A percentile compares a stretch with the other conserved stretches of the same genome.
phyloP scores from a whole-genome alignment of 2,329 filamentous ascomycete species.

The Xylaria sp. region DNA sequence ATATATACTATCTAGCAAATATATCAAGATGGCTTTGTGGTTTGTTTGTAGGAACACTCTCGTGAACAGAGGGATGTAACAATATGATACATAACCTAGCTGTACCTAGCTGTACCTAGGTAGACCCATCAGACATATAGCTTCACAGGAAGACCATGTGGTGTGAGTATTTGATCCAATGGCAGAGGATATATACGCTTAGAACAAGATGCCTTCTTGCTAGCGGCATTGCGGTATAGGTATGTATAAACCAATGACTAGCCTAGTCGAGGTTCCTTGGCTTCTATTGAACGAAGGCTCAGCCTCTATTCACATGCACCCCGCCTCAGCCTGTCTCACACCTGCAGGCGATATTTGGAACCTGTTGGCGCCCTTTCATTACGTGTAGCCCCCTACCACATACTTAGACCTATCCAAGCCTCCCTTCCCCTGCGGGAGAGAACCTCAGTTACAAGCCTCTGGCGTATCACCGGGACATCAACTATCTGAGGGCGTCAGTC shows the following conservation, averaged over 20 bases:
- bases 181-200: not conserved
- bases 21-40: not conserved
- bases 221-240: no score
- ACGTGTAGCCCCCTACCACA: not conserved
- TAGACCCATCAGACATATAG: not conserved
- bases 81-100: not conserved
- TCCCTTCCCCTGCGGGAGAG: no score
- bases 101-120: not conserved
- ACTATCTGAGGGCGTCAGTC: no score
- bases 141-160: not conserved
- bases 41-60: not conserved
- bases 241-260: not conserved
- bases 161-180: not conserved
- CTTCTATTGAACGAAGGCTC: not conserved
- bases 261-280: no score
- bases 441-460: no score
- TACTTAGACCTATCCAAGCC: no score
- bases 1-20: not conserved
- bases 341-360: not conserved
- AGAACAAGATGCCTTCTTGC: not conserved
- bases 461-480: no score
- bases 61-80: not conserved
- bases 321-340: not conserved
- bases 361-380: not conserved
- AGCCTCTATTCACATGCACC: not conserved